These are phyloP conservation scores for Apiotrichum mycotoxinovorans DNA, from an alignment of 1,284 basidiomycete species.

Conservation along the genomic window DNA sequence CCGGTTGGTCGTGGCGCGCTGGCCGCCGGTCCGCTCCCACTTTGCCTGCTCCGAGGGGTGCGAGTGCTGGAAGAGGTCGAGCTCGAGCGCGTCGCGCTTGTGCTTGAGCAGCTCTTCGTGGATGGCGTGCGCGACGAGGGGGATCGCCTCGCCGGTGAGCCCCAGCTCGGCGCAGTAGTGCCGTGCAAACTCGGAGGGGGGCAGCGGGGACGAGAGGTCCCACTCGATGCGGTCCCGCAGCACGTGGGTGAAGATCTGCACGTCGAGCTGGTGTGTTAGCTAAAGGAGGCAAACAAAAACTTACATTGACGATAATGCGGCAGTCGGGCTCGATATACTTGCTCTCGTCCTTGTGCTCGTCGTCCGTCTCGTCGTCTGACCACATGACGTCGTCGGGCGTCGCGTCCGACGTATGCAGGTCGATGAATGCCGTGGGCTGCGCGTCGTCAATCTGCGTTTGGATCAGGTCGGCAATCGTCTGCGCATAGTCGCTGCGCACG, in stretches of 20 bases:
- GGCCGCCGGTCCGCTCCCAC: conserved; percentile 61
- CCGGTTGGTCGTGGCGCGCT: conserved; percentile 55
- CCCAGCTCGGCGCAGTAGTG: conserved; percentile 83
- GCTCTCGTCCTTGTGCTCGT: conserved; percentile 29
- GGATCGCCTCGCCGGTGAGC: conserved; percentile 77
- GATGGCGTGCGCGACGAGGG: conserved; percentile 85
- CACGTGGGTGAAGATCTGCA: conserved; percentile 90
- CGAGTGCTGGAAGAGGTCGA: conserved; percentile 73
- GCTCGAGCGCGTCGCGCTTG: conserved; percentile 89
- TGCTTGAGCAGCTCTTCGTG: conserved; percentile 93
- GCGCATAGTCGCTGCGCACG: conserved; percentile 67
- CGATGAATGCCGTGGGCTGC: conserved; percentile 69
- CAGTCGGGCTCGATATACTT: conserved; percentile 72
- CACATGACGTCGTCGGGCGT: conserved; percentile 40
- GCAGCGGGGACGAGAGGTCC: conserved; percentile 89
- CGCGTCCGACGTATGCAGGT: conserved; percentile 41
- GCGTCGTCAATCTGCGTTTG: conserved; percentile 85
- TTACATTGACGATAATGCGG: conserved; percentile 80
- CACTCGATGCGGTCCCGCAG: conserved; percentile 95
- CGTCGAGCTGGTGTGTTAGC: conserved; percentile 74
- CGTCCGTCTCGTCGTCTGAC: conserved; percentile 32
- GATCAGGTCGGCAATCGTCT: conserved; percentile 80
- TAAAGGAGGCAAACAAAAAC: conserved; percentile 38
- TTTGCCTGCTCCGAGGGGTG: conserved; percentile 55
- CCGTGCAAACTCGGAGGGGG: conserved; percentile 78